Evolutionary conservation across 352 stramenopile species (phyloP), one percentile per base, ranked within the genome.

Genomic region (Globisporangium megalacanthum): DNA sequence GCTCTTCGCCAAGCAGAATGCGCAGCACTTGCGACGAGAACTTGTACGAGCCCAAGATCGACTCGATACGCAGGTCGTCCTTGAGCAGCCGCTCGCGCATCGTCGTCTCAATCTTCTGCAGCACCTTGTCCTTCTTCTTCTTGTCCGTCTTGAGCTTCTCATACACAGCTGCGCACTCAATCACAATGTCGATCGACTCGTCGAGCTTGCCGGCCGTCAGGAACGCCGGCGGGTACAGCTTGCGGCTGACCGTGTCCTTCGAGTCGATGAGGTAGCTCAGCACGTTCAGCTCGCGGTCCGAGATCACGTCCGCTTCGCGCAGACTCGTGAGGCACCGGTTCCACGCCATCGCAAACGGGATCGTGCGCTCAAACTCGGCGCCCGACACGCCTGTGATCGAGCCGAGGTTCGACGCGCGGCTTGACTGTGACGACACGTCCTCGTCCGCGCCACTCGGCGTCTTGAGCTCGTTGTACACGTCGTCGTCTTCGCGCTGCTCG

Each of bases 301-400:
- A 90, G 45, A 95, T 88, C 19, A 95, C 70, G 62, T 93, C 85
- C 35, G 83, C 83, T 50, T 91, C 85, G 47, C 85, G 83, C 48
- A 95, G 62, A 68, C 78, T 90, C 14, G 62, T 60, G 36, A 95
- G 55, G 33, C 79, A 92, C 10, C 79, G 81, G 51, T 95, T 95
- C 85, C 85, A 95, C 19, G 85, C 85, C 81, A 93, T 92, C 7
- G 85, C 85, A 50, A 95, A 95, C 25, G 85, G 70, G 56, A 92
- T 92, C 42, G 83, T 89, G 20, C 85, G 83, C 61, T 93, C 81
- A 60, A 93, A 95, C 52, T 91, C 81, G 8, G 80, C 77, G 47
- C 83, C 85, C 5, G 78, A 90, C 29, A 94, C 70, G 39, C 84
- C 84, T 0, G 80, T 91, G 44, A 94, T 75, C 5, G 80, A 89